Evolutionary conservation across 805 yeast genomes (phyloP), one percentile per base, ranked within the genome.

Genomic region (Cyberlindnera amylophila): DNA sequence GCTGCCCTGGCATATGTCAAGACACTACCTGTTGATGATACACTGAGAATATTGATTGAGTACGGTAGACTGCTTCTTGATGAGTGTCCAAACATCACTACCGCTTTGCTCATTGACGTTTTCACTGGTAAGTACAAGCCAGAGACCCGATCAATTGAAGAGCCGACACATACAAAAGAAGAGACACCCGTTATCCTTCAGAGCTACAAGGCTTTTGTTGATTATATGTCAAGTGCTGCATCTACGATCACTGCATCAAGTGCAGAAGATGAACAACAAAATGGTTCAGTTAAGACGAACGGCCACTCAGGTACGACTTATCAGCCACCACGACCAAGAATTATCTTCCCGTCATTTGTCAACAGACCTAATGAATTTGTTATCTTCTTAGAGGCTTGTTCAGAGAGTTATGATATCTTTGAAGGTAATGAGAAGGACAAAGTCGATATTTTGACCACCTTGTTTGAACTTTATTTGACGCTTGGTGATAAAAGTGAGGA

Each of bases 311-410:
- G 27, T 30, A 83, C 90, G 13, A 85, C 93, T 0, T 93, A 93
- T 61, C 82, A 82, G 39, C 96, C 98, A 2, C 99, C 99, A 3
- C 74, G 81, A 39, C 98, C 98, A 6, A 73, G 89, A 34, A 70
- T 91, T 31, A 86, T 91, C 1, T 93, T 88, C 58, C 81, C 91
- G 2, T 80, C 95, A 1, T 93, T 93, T 60, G 78, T 86, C n/a
- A 77, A 82, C 51, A 87, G 85, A 58, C 89, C 93, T 0, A 77
- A 81, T 55, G 93, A 90, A 57, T 91, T 93, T 70, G 93, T 90
- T 19, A 85, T 86, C 7, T 93, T 93, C 49, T 63, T 93, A 43
- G 99, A 93, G 59, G 97, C 98, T 0, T 88, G 96, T 53, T 64
- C 89, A 13, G 86, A 82, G 52, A 73, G 85, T 11, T 86, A 86